phyloP scores from a whole-genome alignment of 177 flowering plant genomes.

The Telopea speciosissima region DNA sequence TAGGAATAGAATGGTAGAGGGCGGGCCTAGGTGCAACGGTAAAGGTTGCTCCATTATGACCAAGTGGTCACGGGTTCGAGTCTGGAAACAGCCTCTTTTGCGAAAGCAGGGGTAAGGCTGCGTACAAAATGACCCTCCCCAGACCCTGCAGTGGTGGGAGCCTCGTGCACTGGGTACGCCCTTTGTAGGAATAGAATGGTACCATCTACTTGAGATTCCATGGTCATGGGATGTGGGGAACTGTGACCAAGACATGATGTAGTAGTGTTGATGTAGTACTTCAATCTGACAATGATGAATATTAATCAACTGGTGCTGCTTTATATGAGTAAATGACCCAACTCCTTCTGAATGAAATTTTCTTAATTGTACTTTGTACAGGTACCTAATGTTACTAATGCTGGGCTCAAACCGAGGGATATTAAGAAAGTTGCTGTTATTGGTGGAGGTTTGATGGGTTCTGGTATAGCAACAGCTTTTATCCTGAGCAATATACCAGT shows the following conservation, averaged over 20 bases:
- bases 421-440: constrained; percentile 88
- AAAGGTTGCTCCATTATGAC: too few species aligned
- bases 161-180: too few species aligned
- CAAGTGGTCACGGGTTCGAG: too few species aligned
- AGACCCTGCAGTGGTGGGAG: too few species aligned
- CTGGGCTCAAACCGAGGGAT: constrained; percentile 81
- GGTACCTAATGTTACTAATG: constrained; percentile 84
- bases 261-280: not conserved
- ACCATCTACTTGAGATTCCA: not conserved
- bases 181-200: not conserved
- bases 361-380: constrained; percentile 24
- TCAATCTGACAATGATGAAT: not conserved
- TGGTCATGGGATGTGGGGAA: not conserved
- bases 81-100: too few species aligned
- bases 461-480: constrained; percentile 95
- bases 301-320: not conserved
- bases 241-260: not conserved
- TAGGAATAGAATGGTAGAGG: not conserved
- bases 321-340: not conserved
- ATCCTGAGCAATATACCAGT: constrained; percentile 56
- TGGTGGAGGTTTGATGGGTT: constrained; percentile 99
- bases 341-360: not conserved
- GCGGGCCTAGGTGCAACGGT: not conserved
- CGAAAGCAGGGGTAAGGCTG: too few species aligned
- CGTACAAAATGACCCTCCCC: too few species aligned